These are phyloP conservation scores for Climacium dendroides DNA, from an alignment of 225 moss, liverwort and hornwort species.

Conservation along the genomic window DNA sequence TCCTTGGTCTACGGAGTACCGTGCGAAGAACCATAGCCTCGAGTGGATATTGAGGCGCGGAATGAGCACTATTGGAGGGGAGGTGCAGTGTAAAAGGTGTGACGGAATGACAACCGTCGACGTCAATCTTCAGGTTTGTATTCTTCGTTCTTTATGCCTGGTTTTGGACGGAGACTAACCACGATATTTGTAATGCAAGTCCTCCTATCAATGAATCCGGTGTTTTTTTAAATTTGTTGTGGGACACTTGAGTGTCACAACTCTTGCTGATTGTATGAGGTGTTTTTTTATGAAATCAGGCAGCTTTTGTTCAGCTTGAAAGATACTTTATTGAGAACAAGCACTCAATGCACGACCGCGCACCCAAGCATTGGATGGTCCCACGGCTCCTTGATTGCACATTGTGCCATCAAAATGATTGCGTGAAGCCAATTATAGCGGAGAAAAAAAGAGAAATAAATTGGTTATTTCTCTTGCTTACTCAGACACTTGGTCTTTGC, in stretches of 20 bases:
- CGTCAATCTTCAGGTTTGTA: constrained; percentile 64
- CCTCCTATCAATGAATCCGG: neutral
- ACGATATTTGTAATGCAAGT: neutral
- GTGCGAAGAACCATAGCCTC: constrained; percentile 74
- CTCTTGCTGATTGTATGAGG: neutral
- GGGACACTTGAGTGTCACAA: neutral
- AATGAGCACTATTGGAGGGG: constrained; percentile 60
- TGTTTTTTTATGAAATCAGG: constrained; percentile 21
- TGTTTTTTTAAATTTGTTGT: neutral
- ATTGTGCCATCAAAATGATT: constrained; percentile 89
- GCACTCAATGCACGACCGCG: constrained; percentile 93
- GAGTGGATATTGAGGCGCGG: constrained; percentile 75
- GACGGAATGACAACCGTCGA: constrained; percentile 81
- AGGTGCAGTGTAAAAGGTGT: constrained; percentile 93
- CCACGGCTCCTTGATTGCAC: constrained; percentile 92
- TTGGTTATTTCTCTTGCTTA: constrained; percentile 94
- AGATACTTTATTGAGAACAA: constrained; percentile 97
- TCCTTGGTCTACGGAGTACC: constrained; percentile 84
- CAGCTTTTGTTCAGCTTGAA: constrained; percentile 69
- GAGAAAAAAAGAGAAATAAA: constrained; percentile 94
- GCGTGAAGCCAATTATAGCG: constrained; percentile 91
- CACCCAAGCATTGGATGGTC: constrained; percentile 97
- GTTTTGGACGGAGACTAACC: neutral
- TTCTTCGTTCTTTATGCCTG: neutral
- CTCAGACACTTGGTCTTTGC: constrained; percentile 89